Evolutionary conservation across 2,329 filamentous ascomycete genomes (phyloP).

Genomic region (Fusarium nelsonii): DNA sequence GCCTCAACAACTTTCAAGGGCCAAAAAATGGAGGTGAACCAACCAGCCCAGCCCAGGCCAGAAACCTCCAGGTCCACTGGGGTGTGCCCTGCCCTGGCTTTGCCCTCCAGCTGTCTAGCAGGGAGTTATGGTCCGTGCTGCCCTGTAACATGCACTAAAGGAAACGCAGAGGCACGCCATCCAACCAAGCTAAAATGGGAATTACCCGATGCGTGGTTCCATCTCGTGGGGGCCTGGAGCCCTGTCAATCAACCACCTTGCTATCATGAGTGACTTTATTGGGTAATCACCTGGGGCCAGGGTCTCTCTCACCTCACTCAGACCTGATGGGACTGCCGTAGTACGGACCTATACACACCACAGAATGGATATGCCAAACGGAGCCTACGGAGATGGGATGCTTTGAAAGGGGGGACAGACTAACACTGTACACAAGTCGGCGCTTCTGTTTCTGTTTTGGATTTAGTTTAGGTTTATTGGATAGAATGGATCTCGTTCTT

Average conservation of each 20-base stretch:
- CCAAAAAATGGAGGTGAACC: conserved; percentile 9
- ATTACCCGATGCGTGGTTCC: conserved; percentile 43
- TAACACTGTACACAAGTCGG: conserved; percentile 18
- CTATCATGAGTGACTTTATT: conserved; percentile 47
- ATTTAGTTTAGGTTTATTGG: conserved; percentile 11
- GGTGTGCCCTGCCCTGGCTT: conserved; percentile 2
- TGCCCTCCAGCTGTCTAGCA: neutral
- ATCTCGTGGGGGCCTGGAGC: conserved; percentile 45
- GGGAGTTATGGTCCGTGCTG: neutral
- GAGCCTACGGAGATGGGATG: conserved; percentile 40
- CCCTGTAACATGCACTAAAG: conserved; percentile 7
- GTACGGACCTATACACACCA: conserved; percentile 15
- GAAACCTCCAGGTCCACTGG: neutral
- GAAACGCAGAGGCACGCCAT: conserved; percentile 41
- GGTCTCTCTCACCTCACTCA: conserved; percentile 1
- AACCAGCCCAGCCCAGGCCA: conserved; percentile 1
- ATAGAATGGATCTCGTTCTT: conserved; percentile 25
- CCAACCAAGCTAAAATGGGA: conserved; percentile 39
- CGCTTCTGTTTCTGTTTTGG: conserved; percentile 28
- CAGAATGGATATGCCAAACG: conserved; percentile 31
- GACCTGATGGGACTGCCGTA: neutral
- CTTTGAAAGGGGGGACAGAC: conserved; percentile 19
- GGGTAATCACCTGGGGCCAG: conserved; percentile 34
- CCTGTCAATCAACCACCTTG: conserved; percentile 48
- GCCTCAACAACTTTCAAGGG: conserved; percentile 38